Conservation (phyloP, 352 stramenopile genomes). For the Thraustotheca clavata region DNA sequence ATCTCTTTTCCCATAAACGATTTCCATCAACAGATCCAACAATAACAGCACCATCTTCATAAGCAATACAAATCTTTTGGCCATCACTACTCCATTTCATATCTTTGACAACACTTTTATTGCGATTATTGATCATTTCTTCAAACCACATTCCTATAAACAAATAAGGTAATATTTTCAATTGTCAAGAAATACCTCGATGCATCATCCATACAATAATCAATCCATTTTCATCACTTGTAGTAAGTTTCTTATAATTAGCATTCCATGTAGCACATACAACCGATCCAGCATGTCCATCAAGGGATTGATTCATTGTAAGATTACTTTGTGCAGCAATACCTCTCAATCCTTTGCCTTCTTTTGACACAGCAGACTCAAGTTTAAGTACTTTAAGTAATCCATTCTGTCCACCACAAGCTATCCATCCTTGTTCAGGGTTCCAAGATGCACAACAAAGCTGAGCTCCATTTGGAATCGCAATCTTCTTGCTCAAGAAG, state of each 20-base stretch:
- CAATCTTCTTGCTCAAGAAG: slow-evolving; percentile 94
- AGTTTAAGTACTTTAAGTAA: slow-evolving; percentile 91
- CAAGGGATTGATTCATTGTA: slow-evolving; percentile 93
- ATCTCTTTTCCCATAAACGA: slow-evolving; percentile 92
- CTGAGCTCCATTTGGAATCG: slow-evolving; percentile 90
- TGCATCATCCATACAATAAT: slow-evolving; percentile 96
- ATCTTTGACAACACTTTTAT: slow-evolving; percentile 89
- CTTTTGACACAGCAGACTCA: slow-evolving; percentile 58
- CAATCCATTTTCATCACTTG: slow-evolving; percentile 90
- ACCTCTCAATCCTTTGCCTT: slow-evolving; percentile 60
- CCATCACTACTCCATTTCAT: slow-evolving; percentile 94
- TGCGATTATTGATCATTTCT: slow-evolving; percentile 96
- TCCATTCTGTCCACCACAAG: slow-evolving; percentile 88
- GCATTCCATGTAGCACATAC: slow-evolving; percentile 92
- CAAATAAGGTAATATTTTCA: not conserved
- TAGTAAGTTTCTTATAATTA: slow-evolving; percentile 92
- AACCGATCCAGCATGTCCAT: slow-evolving; percentile 87
- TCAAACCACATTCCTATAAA: slow-evolving; percentile 88
- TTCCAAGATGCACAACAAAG: slow-evolving; percentile 90
- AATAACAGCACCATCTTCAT: slow-evolving; percentile 92
- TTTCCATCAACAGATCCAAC: slow-evolving; percentile 92
- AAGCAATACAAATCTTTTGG: slow-evolving; percentile 93
- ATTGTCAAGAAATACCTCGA: slow-evolving; percentile 25
- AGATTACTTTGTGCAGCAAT: slow-evolving; percentile 86
- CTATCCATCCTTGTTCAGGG: slow-evolving; percentile 90